Base-by-base conservation (phyloP, 441 rosid genomes). In the Brassica balearica region DNA sequence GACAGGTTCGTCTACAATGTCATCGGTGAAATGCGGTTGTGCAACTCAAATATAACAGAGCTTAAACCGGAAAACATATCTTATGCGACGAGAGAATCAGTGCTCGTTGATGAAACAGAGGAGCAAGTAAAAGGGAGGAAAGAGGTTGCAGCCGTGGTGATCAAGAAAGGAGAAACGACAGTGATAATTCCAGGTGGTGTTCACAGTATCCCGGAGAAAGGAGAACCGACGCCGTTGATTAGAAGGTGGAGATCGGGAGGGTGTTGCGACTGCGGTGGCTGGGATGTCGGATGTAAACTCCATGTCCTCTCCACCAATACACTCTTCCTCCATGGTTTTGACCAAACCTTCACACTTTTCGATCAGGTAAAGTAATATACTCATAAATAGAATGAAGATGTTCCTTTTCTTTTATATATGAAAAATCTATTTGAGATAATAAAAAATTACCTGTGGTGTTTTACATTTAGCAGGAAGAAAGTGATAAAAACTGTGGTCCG, bases 201-300 rank as follows among this genome's bases (percentile, higher is more conserved):
- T 36, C 99, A 95, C 77, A 79, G 96, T 75, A 68, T 88, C 68
- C 94, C 97, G 17, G 80, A 78, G 74, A 84, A 85, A 59, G 97
- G 95, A 76, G 86, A 61, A 27, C 98, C 96, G 58, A 87, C 97
- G 11, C 87, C 98, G 6, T 77, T 95, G 85, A 88, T 93, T 68
- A 77, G 85, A 20, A 70, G 98, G 59, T 95, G 99, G 99, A 92
- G 80, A 80, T 73, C 89, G 2, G 90, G 93, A 69, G 99, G 99
- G 60, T 79, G 84, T 65, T 95, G 99, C 23, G 98, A 95, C 71
- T 95, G 99, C 70, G 99, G 99, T 62, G 99, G 99, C 48, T 95
- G 99, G 99, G 99, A 95, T 85, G 86, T 92, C 7, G 99, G 97
- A 60, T 95, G 99, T 85, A 86, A 86, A 72, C 83, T 92, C 14